Base-by-base conservation (phyloP, 805 yeast genomes). In the Ogataea methanolica region DNA sequence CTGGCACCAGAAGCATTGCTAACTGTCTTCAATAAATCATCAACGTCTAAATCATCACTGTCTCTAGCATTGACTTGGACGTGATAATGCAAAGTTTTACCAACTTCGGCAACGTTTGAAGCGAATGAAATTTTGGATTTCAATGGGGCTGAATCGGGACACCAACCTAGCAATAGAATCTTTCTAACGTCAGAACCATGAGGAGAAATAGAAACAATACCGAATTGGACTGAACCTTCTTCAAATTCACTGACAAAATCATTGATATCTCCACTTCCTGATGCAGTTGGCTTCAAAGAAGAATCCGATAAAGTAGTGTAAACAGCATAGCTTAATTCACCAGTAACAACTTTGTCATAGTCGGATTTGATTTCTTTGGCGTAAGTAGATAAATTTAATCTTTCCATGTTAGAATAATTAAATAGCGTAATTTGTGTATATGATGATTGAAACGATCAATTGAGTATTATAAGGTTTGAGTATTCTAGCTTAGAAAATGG, bases 61-160 rank as follows among this genome's bases (percentile, higher is more conserved):
- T 88, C 96, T 69, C 98, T 82, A n/a, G 98, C 98, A 42, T 97
- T 90, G 55, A 94, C 83, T 68, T 94, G 97, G 46, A 94, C 91
- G 64, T 94, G 99, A 69, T 92, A 94, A 41, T 96, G 96, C 60
- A 87, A 74, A 19, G 80, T 72, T 49, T 75, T 80, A 26, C 90
- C 79, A 19, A 87, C 86, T 37, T 83, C 87, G 37, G 88, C 89
- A 55, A 85, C 83, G 66, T 86, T 87, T 50, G 80, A 70, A 26
- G 92, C 90, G 68, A 83, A 87, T 1, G 90, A 82, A 41, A 88
- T 77, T 58, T 89, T 78, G 26, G 84, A 74, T 62, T 83, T 85
- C 61, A 73, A 75, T 53, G 97, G 96, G 21, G 96, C 91, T 47
- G 92, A 88, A 66, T 94, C 98, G 6, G 99, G 99, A 70, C 96